Base-by-base conservation (phyloP, 129 eudicot species). In the Scalesia atractyloides region DNA sequence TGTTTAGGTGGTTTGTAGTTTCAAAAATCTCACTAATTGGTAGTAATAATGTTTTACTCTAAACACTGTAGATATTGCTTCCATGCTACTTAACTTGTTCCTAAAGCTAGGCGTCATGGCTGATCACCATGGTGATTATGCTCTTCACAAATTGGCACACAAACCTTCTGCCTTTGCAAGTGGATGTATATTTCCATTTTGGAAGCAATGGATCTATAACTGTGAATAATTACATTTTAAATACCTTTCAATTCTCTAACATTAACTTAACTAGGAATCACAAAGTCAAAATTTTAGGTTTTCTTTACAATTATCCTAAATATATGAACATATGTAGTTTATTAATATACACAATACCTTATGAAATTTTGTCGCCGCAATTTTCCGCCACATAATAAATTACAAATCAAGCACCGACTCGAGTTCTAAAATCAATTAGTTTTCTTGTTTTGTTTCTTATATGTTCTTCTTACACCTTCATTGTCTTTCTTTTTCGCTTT, bases 91-190 rank as follows among this genome's bases (percentile, higher is more conserved):
- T 1, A 47, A 67, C 13, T 19, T 13, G 56, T 75, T 48, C 73
- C 86, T 82, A 33, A 49, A 75, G 68, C 61, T 85, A 15, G 89
- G 89, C 15, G 74, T 85, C 33, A 81, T 57, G 13, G 70, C 69
- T 0, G 86, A 84, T 81, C 61, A 62, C 58, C 54, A 73, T 70
- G 89, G 84, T 3, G 47, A 79, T 16, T 82, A 81, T 50, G 66
- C 88, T 46, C 79, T 85, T 44, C 73, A 73, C 22, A 74, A 70
- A 20, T 71, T 85, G 79, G 80, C 88, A 63, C 88, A 80, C 52
- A 80, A 84, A 68, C 78, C 88, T 50, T 80, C 88, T 30, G 86
- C 86, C 67, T 84, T 84, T 70, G 86, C 81, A 49, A 85, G 89
- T 63, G 89, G 89, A 52, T 78, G 76, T 26, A 18, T 5, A 6